A percentile compares a stretch with the other conserved stretches of the same genome.
phyloP scores from a whole-genome alignment of 805 yeast species.

The Vanderwaltozyma yarrowii region DNA sequence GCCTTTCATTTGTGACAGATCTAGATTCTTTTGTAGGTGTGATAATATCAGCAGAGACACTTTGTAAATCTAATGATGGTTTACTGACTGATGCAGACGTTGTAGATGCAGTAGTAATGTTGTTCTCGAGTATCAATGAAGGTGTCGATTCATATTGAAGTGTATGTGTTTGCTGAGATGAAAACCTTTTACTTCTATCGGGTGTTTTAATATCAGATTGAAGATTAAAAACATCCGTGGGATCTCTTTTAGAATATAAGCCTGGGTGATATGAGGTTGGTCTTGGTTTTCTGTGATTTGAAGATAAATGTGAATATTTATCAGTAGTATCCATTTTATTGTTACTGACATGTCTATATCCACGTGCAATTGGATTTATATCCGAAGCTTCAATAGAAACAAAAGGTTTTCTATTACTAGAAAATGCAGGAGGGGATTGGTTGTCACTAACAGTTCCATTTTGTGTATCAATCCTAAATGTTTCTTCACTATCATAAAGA shows the following conservation, averaged over 20 bases:
- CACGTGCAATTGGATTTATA: neutral
- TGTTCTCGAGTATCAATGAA: neutral
- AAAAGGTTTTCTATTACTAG: no score
- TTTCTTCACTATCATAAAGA: neutral
- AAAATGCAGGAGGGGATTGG: no score
- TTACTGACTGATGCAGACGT: constrained; percentile 24
- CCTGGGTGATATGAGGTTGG: constrained; percentile 77
- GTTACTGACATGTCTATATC: neutral
- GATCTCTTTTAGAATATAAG: constrained; percentile 4
- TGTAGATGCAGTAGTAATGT: neutral
- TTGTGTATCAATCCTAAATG: no score
- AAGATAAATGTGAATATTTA: constrained; percentile 3
- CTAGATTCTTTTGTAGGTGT: constrained; percentile 4
- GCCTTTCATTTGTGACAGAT: no score
- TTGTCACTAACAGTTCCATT: no score
- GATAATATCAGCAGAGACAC: constrained; percentile 29
- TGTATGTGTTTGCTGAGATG: neutral
- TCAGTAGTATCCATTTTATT: neutral
- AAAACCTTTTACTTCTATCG: neutral
- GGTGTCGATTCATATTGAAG: constrained; percentile 1
- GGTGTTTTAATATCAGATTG: neutral
- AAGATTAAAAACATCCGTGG: neutral
- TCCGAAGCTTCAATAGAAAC: neutral
- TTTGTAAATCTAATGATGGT: constrained; percentile 28
- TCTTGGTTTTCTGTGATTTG: constrained; percentile 55